Evolutionary conservation across 495 filamentous ascomycete species (phyloP), one percentile per base, ranked within the genome.

Genomic region (Ramalina peruviana): DNA sequence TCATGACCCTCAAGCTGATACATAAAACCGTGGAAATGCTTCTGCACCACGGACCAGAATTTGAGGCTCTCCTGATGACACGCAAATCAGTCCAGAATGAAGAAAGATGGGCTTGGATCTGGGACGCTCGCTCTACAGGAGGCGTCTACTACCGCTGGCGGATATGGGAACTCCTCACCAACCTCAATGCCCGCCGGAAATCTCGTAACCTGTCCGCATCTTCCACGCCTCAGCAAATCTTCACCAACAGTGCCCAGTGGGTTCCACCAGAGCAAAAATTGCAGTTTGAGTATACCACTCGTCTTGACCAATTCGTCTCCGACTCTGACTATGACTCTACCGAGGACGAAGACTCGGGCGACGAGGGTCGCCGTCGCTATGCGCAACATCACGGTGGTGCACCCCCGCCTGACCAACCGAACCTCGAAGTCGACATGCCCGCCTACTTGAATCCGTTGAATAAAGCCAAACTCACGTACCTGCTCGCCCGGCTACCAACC

Each of bases 41-140:
- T 1, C 59, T 95, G 19, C 77, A 78, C 11, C 76, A 88, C 54
- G 88, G 89, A 0, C 82, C 85, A 0, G 86, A 93, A 61, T 94
- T 96, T 49, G 92, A 99, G 60, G 89, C 89, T 4, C 71, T 94
- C 1, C 75, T 99, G 3, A 96, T 97, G 92, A 82, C 76, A 36
- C 72, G 82, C 16, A 80, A 79, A 1, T 78, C 83, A 36, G 83
- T 96, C 2, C 85, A 90, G 54, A 71, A 66, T 21, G 84, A 94
- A 36, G 83, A 90, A 56, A 88, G 82, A 60, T 99, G 88, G 81
- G 84, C 87, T 1, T 99, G 87, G 85, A 64, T 99, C 3, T 99
- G 84, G 82, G 85, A 99, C 64, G 72, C 90, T 25, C 73, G 86
- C 43, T 87, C 85, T 56, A 65, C 79, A 45, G 82, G 80, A 6